These are phyloP conservation scores for Gnetum montanum DNA, from an alignment of 75 land plant species.

Conservation along the genomic window DNA sequence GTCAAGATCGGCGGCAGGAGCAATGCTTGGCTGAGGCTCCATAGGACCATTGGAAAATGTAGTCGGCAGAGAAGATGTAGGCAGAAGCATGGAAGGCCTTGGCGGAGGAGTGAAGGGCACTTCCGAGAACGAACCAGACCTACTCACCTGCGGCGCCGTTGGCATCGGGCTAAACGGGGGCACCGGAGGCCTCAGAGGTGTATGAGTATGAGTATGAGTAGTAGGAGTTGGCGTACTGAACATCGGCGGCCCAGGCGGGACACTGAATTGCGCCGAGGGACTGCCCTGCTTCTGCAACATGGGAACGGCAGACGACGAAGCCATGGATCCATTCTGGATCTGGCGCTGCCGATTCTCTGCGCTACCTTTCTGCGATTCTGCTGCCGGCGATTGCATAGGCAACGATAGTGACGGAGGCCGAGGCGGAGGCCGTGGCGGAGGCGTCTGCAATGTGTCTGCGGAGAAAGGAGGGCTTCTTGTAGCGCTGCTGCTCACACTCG, in stretches of 20 bases:
- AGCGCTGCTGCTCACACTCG: background rate
- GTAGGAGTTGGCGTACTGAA: conserved; percentile 59
- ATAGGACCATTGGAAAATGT: conserved; percentile 32
- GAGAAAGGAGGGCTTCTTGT: background rate
- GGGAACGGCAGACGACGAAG: background rate
- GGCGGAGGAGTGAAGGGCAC: conserved; percentile 49
- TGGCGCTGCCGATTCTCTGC: background rate
- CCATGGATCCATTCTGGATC: conserved; percentile 8
- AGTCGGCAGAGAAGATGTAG: conserved; percentile 22
- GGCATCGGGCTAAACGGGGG: conserved; percentile 26
- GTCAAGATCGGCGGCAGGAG: conserved; percentile 20
- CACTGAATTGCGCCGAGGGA: conserved; percentile 42
- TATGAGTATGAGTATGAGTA: too few species aligned
- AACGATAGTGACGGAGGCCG: background rate
- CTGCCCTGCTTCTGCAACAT: conserved; percentile 3
- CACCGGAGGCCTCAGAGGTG: conserved; percentile 49
- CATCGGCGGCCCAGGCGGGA: conserved; percentile 83
- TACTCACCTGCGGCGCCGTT: conserved; percentile 5
- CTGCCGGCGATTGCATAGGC: background rate
- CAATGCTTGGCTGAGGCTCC: conserved; percentile 19
- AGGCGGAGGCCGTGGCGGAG: conserved; percentile 17
- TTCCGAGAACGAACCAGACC: conserved; percentile 20
- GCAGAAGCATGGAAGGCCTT: conserved; percentile 30
- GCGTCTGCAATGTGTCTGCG: conserved; percentile 13
- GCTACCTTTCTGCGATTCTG: background rate